phyloP scores from a whole-genome alignment of 805 yeast species.

The Ogataea thermomethanolica region DNA sequence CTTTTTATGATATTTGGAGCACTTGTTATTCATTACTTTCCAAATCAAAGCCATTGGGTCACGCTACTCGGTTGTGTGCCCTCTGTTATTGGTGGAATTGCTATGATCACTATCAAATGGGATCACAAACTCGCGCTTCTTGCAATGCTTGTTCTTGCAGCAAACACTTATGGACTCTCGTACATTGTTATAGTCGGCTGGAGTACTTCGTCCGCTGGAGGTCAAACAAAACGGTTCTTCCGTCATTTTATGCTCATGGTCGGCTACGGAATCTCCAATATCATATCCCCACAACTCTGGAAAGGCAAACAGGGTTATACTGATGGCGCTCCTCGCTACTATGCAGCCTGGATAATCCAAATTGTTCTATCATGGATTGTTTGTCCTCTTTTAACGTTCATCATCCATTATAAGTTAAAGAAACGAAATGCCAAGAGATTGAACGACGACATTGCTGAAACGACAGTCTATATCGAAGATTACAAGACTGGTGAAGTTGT shows the following conservation, averaged over 20 bases:
- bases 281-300: constrained; percentile 58
- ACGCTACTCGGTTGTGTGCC: constrained; percentile 11
- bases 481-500: constrained; percentile 16
- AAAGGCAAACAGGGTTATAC: constrained; percentile 33
- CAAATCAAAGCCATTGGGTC: constrained; percentile 36
- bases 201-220: constrained; percentile 35
- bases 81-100: constrained; percentile 44
- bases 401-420: constrained; percentile 43
- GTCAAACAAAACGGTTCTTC: constrained; percentile 48
- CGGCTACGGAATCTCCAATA: constrained; percentile 46
- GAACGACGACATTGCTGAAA: neutral
- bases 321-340: constrained; percentile 39
- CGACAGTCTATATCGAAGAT: constrained; percentile 14
- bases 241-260: constrained; percentile 48
- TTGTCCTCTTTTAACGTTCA: constrained; percentile 42
- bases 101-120: constrained; percentile 44
- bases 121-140: constrained; percentile 41
- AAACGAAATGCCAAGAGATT: constrained; percentile 41
- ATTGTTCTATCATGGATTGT: constrained; percentile 47
- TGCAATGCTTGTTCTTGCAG: constrained; percentile 47
- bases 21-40: constrained; percentile 34
- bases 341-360: constrained; percentile 53
- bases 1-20: constrained; percentile 39
- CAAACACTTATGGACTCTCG: constrained; percentile 35
- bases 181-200: constrained; percentile 27